Evolutionary conservation across 1,284 basidiomycete species (phyloP).

Genomic region (Phellinidium pouzarii): DNA sequence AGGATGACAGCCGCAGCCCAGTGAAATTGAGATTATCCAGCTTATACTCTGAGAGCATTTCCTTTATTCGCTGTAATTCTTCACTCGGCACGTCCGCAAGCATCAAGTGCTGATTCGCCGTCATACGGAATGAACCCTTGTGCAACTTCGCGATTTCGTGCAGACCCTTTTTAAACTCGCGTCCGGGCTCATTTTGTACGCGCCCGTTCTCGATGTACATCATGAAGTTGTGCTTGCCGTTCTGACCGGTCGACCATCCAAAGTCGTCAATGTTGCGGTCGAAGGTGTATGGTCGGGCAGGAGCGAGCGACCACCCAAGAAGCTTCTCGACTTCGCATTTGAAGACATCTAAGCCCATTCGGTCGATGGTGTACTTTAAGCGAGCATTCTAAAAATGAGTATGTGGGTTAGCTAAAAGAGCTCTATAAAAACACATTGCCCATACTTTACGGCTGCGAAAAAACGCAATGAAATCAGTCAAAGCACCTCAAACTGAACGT

Average conservation of each 20-base stretch:
- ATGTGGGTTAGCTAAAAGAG: not conserved
- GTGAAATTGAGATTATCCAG: conserved; percentile 84
- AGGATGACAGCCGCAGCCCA: conserved; percentile 79
- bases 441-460: conserved; percentile 27
- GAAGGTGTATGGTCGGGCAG: conserved; percentile 76
- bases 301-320: conserved; percentile 74
- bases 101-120: conserved; percentile 93
- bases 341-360: conserved; percentile 84
- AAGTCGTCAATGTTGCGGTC: conserved; percentile 90
- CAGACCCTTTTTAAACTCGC: conserved; percentile 90
- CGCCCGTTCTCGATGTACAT: conserved; percentile 98
- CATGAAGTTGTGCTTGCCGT: conserved; percentile 90
- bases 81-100: conserved; percentile 77
- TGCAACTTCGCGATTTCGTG: conserved; percentile 90
- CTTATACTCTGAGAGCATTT: conserved; percentile 79
- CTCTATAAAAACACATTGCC: not conserved
- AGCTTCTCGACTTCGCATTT: conserved; percentile 87
- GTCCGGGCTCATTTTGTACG: conserved; percentile 86
- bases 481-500: not conserved
- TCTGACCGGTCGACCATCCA: conserved; percentile 86
- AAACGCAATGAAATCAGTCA: conserved; percentile 38
- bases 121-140: conserved; percentile 90
- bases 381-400: conserved; percentile 65
- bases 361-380: conserved; percentile 96
- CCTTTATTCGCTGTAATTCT: conserved; percentile 75